These are phyloP conservation scores for Vaccinium darrowii DNA, from an alignment of 148 eudicot genomes.

Conservation along the genomic window DNA sequence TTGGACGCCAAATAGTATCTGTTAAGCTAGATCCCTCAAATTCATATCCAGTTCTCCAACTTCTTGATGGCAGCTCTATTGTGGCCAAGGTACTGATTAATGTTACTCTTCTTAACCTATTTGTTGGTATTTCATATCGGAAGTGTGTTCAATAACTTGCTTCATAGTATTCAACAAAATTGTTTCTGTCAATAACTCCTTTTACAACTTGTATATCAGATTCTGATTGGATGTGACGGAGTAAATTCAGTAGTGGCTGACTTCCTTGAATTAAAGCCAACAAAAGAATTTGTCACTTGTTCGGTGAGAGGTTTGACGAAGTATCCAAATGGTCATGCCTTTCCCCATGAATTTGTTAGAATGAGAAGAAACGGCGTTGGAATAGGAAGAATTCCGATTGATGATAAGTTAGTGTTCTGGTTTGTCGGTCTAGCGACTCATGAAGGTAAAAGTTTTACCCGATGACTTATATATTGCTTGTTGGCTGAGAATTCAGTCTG, in stretches of 20 bases:
- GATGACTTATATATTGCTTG: too few relatives aligned
- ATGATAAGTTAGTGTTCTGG: slow-evolving; percentile 45
- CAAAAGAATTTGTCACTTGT: slow-evolving; percentile 23
- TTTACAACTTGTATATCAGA: slow-evolving; percentile 19
- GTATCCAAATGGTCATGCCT: slow-evolving; percentile 48
- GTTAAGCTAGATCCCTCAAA: background rate
- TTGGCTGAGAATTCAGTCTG: too few relatives aligned
- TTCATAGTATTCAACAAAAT: background rate
- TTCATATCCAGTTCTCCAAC: background rate
- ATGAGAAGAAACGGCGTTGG: slow-evolving; percentile 18
- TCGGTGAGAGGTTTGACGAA: slow-evolving; percentile 41
- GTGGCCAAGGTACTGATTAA: background rate
- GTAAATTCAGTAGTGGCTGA: slow-evolving; percentile 40
- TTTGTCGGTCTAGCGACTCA: slow-evolving; percentile 15
- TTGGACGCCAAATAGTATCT: background rate
- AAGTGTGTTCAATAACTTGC: background rate
- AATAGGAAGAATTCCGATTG: slow-evolving; percentile 38
- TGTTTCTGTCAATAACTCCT: background rate
- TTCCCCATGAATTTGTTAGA: slow-evolving; percentile 33
- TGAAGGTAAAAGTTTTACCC: background rate
- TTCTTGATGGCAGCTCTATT: background rate
- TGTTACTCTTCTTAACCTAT: background rate
- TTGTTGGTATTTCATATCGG: background rate
- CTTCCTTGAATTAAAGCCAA: slow-evolving; percentile 40
- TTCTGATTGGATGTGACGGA: slow-evolving; percentile 56